These are phyloP conservation scores for Balansia obtecta DNA, from an alignment of 2,329 filamentous ascomycete species.

Conservation along the genomic window DNA sequence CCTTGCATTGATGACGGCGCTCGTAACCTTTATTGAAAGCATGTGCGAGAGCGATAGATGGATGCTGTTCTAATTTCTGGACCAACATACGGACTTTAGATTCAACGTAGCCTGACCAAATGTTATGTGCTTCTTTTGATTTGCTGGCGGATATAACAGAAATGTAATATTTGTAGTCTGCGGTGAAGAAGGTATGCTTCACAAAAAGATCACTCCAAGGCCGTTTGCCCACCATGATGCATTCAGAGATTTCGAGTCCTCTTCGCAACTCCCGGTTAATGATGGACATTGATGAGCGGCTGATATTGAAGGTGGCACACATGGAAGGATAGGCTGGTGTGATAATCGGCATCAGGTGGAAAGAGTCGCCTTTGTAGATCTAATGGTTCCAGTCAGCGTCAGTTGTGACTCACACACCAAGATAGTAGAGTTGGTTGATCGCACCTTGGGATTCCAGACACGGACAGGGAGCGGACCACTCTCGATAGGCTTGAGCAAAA, in stretches of 20 bases:
- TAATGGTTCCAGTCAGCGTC: slow-evolving; percentile 21
- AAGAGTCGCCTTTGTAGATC: slow-evolving; percentile 68
- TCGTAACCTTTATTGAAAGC: slow-evolving; percentile 92
- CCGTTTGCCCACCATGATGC: slow-evolving; percentile 64
- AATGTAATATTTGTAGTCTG: slow-evolving; percentile 91
- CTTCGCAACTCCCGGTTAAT: slow-evolving; percentile 74
- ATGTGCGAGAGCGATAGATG: slow-evolving; percentile 70
- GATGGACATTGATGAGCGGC: slow-evolving; percentile 69
- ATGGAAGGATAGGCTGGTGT: slow-evolving; percentile 95
- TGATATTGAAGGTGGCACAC: slow-evolving; percentile 94
- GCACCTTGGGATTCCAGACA: slow-evolving; percentile 87
- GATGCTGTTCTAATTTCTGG: slow-evolving; percentile 66
- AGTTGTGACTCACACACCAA: neutral
- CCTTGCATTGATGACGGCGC: slow-evolving; percentile 58
- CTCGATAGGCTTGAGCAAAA: slow-evolving; percentile 79
- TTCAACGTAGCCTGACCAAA: slow-evolving; percentile 86
- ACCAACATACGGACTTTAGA: slow-evolving; percentile 86
- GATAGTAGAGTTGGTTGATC: neutral
- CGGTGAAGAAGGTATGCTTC: slow-evolving; percentile 87
- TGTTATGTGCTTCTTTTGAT: slow-evolving; percentile 70
- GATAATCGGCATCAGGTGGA: slow-evolving; percentile 94
- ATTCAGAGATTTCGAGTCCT: slow-evolving; percentile 63
- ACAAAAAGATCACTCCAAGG: slow-evolving; percentile 81
- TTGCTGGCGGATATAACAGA: slow-evolving; percentile 74
- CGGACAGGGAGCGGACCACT: slow-evolving; percentile 68